These are phyloP conservation scores for Microcyclosporella mali DNA, from an alignment of 2,329 filamentous ascomycete genomes.

Conservation along the genomic window DNA sequence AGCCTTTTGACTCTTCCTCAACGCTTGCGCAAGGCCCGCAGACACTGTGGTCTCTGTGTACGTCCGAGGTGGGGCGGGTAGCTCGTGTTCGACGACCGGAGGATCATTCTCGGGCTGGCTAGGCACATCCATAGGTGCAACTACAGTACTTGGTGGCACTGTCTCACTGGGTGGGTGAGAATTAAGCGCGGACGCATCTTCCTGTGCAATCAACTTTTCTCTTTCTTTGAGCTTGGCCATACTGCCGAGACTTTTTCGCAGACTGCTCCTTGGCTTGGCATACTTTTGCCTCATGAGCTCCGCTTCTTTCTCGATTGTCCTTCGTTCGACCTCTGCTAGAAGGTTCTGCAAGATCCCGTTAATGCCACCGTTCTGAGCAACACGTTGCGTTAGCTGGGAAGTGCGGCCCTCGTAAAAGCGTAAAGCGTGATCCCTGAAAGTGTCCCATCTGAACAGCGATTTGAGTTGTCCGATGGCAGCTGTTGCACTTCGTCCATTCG, in stretches of 20 bases:
- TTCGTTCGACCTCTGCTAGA: slow-evolving; percentile 24
- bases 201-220: slow-evolving; percentile 9
- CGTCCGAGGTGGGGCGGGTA: neutral
- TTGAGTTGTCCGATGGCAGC: slow-evolving; percentile 42
- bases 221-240: slow-evolving; percentile 15
- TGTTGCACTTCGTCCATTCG: slow-evolving; percentile 16
- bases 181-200: neutral
- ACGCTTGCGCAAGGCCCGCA: neutral
- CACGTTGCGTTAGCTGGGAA: slow-evolving; percentile 39
- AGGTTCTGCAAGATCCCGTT: slow-evolving; percentile 33
- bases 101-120: too few relatives aligned
- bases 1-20: slow-evolving; percentile 3
- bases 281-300: slow-evolving; percentile 14
- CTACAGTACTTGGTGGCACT: neutral
- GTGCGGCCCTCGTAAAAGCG: slow-evolving; percentile 21
- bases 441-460: slow-evolving; percentile 44
- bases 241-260: slow-evolving; percentile 15
- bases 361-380: slow-evolving; percentile 41
- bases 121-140: neutral
- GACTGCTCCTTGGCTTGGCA: slow-evolving; percentile 18
- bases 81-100: neutral
- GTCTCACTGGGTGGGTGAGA: neutral
- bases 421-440: slow-evolving; percentile 38
- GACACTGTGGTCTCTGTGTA: neutral
- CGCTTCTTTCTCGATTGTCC: slow-evolving; percentile 13